Percentiles rank a stretch among this genome's conserved stretches.
Conservation (phyloP, 2,329 filamentous ascomycete species). For the Fulvia fulva region DNA sequence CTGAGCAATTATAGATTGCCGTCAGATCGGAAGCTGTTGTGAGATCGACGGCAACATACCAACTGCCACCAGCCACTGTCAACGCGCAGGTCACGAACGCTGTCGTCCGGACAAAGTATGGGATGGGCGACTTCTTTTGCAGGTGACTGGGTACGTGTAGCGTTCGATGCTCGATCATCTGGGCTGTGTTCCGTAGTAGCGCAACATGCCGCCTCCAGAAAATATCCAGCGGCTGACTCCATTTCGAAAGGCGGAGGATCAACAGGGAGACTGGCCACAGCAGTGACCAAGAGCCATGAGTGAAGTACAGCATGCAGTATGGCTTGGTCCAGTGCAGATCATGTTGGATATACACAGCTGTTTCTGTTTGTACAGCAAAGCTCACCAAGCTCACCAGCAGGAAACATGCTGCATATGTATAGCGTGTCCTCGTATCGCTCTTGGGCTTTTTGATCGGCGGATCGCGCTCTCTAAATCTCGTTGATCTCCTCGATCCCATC, state of each 20-base stretch:
- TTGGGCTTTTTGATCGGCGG: slow-evolving; percentile 59
- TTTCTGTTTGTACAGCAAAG: slow-evolving; percentile 93
- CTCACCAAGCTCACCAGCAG: slow-evolving; percentile 76
- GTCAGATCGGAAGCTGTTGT: slow-evolving; percentile 92
- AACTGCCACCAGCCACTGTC: slow-evolving; percentile 85
- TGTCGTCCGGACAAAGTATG: slow-evolving; percentile 76
- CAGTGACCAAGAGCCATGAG: slow-evolving; percentile 87
- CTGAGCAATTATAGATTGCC: slow-evolving; percentile 98
- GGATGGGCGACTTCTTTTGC: slow-evolving; percentile 52
- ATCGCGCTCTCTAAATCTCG: slow-evolving; percentile 67
- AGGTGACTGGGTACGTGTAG: slow-evolving; percentile 57
- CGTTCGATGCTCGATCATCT: slow-evolving; percentile 81
- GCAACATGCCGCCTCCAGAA: slow-evolving; percentile 77
- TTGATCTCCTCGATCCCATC: slow-evolving; percentile 55
- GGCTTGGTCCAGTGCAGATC: slow-evolving; percentile 93
- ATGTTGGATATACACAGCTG: slow-evolving; percentile 93
- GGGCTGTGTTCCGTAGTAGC: slow-evolving; percentile 61
- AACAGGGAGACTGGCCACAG: slow-evolving; percentile 83
- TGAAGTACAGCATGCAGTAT: slow-evolving; percentile 98
- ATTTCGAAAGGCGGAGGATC: slow-evolving; percentile 74
- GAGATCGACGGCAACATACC: slow-evolving; percentile 92
- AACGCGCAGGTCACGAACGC: slow-evolving; percentile 78
- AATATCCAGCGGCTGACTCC: slow-evolving; percentile 69
- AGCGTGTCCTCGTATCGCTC: slow-evolving; percentile 70
- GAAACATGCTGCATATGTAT: slow-evolving; percentile 82